phyloP scores from a whole-genome alignment of 495 filamentous ascomycete species.

The Parmelia sp. region DNA sequence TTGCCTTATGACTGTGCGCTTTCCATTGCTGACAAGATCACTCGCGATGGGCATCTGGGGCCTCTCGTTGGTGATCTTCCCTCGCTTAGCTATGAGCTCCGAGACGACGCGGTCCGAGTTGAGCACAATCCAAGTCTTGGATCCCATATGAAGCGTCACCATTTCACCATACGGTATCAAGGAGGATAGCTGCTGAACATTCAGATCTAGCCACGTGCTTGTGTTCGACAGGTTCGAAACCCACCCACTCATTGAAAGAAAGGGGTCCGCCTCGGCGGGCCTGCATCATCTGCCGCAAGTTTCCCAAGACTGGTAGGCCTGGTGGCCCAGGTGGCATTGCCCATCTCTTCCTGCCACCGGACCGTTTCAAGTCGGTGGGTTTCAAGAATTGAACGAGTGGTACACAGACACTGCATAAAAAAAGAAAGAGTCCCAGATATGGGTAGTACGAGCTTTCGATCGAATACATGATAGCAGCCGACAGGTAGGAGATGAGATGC shows the following conservation, averaged over 20 bases:
- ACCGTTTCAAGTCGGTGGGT: no score
- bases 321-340: no score
- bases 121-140: conserved; percentile 7
- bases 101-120: conserved; percentile 9
- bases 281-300: not conserved
- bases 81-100: not conserved
- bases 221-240: not conserved
- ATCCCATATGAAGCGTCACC: conserved; percentile 1
- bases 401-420: no score
- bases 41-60: not conserved
- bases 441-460: no score
- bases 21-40: not conserved
- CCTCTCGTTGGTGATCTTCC: not conserved
- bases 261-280: conserved; percentile 5
- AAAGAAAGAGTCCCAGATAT: no score
- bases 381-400: no score
- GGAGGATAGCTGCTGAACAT: conserved; percentile 1
- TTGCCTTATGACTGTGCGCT: not conserved
- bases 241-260: no score
- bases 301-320: no score
- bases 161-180: not conserved
- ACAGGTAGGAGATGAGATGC: no score
- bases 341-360: no score
- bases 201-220: not conserved
- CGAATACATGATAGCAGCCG: no score